Evolutionary conservation across 495 filamentous ascomycete species (phyloP).

Genomic region (Aspergillus asperescens): DNA sequence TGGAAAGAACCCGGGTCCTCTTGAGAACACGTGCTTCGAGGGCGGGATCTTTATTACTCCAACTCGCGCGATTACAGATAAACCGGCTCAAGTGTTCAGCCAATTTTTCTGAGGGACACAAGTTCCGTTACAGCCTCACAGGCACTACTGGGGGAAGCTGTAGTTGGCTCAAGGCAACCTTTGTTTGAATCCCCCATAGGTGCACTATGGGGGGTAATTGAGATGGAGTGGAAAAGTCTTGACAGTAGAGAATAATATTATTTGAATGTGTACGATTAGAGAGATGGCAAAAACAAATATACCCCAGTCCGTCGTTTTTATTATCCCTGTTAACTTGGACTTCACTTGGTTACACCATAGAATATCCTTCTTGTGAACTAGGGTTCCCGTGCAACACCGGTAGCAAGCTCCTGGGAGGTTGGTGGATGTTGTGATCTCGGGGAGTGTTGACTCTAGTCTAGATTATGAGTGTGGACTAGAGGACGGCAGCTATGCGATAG

Average conservation of each 20-base stretch:
- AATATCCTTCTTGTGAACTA: background rate
- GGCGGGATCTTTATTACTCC: conserved; percentile 36
- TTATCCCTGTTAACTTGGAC: background rate
- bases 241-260: background rate
- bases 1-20: too few species aligned
- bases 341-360: background rate
- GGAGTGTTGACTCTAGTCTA: background rate
- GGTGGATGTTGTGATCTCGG: background rate
- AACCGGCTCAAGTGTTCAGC: too few species aligned
- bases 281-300: background rate
- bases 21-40: conserved; percentile 17
- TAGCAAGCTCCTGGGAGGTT: background rate
- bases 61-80: conserved; percentile 20
- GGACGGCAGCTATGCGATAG: background rate
- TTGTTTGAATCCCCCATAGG: too few species aligned
- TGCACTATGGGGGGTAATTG: background rate
- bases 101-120: too few species aligned
- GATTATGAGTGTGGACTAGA: background rate
- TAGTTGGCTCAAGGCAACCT: too few species aligned
- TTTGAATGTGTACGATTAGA: background rate
- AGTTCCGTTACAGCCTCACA: background rate
- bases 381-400: background rate
- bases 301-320: background rate
- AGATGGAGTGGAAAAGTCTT: background rate
- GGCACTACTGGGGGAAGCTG: background rate